Base-by-base conservation (phyloP, 2,329 filamentous ascomycete species). In the Xylariomycetidae sp. region DNA sequence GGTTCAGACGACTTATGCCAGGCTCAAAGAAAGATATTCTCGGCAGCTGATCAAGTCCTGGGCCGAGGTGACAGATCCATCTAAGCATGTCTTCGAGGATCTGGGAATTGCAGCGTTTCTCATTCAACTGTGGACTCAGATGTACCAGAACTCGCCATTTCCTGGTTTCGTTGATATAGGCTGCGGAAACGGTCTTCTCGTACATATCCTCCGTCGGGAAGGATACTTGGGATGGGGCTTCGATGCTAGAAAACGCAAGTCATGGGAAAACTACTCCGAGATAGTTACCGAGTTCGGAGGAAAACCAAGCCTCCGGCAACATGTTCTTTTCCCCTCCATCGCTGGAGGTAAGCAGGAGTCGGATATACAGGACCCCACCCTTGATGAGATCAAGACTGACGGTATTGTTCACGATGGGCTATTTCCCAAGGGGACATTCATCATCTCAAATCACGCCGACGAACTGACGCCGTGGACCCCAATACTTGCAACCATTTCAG, bases 391-490 rank as follows among this genome's bases (percentile, higher is more conserved):
- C n/a, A n/a, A n/a, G 19, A 36, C 53, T 22, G 41, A 47, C 13
- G 43, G 51, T 16, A 55, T 69, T 12, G 61, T 53, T 27, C 70
- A 78, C 49, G 58, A 69, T 41, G 92, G 90, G 22, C 52, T 69
- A 8, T 95, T 97, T 51, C 70, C 77, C 0, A 56, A 60, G 12
- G 78, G 79, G 17, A 94, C 88, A 0, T 98, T 98, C 59, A 88
- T 98, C 50, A 84, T 98, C 43, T 94, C 88, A 30, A 98, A 98
- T 54, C 92, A 98, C 58, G 90, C 90, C 9, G 92, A 98, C 56
- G 89, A 98, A 62, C 73, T 98, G 11, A 98, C 92, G 0, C 79
- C 87, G 1, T 98, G 92, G 92, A 97, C 92, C 0, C 92, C 92
- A 0, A 73, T 97, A 13, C 75, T 98, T 25, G 89, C 87, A 1